Percentiles rank a stretch among this genome's conserved stretches.
Conservation (phyloP, 306 rosid species). For the Sindora glabra region DNA sequence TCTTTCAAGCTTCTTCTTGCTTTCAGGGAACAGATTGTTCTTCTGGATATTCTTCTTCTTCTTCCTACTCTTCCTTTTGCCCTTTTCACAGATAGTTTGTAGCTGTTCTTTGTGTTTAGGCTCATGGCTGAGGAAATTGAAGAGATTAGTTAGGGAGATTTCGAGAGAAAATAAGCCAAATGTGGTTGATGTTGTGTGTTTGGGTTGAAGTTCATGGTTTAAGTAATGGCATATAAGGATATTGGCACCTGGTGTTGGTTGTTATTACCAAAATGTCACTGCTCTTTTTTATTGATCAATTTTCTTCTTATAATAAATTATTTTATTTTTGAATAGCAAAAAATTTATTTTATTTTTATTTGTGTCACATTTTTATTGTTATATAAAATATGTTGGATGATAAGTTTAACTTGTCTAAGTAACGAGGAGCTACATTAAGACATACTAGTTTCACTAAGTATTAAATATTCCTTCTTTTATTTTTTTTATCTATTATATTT, state of each 20-base stretch:
- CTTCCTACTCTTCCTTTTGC: constrained; percentile 25
- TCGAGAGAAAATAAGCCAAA: neutral
- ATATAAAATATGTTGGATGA: too few relatives aligned
- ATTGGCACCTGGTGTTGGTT: constrained; percentile 25
- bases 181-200: constrained; percentile 4
- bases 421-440: too few relatives aligned
- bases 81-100: constrained; percentile 29
- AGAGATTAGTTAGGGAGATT: neutral
- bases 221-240: constrained; percentile 33
- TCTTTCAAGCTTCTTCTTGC: constrained; percentile 31
- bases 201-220: constrained; percentile 23
- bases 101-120: constrained; percentile 31
- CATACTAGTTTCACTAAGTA: too few relatives aligned
- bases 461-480: too few relatives aligned
- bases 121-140: constrained; percentile 31
- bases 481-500: too few relatives aligned
- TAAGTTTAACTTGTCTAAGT: too few relatives aligned
- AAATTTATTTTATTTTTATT: too few relatives aligned
- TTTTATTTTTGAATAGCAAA: neutral
- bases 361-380: too few relatives aligned
- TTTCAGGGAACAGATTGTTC: neutral
- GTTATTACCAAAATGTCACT: constrained; percentile 55
- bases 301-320: neutral
- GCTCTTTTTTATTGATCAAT: neutral
- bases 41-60: constrained; percentile 6